Base-by-base conservation (phyloP, 768 basidiomycete genomes). In the Cystobasidium onofrii region DNA sequence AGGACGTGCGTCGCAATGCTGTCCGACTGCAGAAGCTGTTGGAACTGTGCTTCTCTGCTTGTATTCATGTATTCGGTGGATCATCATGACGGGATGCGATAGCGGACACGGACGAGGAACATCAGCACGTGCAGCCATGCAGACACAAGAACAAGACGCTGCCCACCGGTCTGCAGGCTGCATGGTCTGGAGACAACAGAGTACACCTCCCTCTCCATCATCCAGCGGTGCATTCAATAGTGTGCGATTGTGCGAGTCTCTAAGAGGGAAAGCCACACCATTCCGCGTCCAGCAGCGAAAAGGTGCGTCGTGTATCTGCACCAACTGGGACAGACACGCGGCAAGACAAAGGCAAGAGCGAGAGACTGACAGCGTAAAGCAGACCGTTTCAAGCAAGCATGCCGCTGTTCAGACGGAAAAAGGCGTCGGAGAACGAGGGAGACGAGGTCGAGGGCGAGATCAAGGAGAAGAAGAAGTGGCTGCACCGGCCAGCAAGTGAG, bases 371-470 rank as follows among this genome's bases (percentile, higher is more conserved):
- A n/a, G n/a, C n/a, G n/a, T n/a, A n/a, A n/a, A n/a, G n/a, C 15
- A 50, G 46, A 50, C 46, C 12, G 9, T 39, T 15, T 63, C 63
- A 39, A n/a, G 31, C 36, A 61, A 61, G 31, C 50, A 67, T 33
- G 44, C 10, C 31, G 25, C 65, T 55, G 54, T 39, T 39, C 25
- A 61, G 34, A 29, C n/a, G 29, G 65, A 75, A 60, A 36, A 44
- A 31, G 61, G 50, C n/a, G 67, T 73, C 36, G 41, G 50, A 52
- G n/a, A 52, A 39, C 20, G 54, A 61, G 23, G 55, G 33, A 36
- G 69, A 71, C 25, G 69, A 71, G 36, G 69, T 71, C 27, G 55
- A 33, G 29, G 70, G 18, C 7, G 67, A 73, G 64, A 41, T 77
- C 17, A 29, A 73, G 12, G 77, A 73, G 29, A 34, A 64, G 52